Conservation (phyloP, 345 rosid species). For the Eucalyptus sp. region DNA sequence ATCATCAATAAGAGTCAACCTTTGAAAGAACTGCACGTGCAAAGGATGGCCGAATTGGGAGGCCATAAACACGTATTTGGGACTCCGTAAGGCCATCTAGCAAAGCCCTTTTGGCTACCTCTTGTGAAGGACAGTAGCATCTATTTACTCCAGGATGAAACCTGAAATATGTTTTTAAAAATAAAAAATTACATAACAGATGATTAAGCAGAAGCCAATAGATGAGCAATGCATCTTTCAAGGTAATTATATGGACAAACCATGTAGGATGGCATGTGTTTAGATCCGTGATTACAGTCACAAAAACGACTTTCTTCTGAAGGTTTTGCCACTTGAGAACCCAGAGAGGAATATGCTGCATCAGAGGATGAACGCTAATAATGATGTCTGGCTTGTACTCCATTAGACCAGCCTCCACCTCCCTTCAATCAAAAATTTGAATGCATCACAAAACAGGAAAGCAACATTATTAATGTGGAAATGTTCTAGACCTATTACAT, state of each 20-base stretch:
- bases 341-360: constrained; percentile 95
- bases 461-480: background rate
- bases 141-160: constrained; percentile 90
- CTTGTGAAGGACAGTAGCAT: constrained; percentile 91
- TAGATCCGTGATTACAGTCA: constrained; percentile 88
- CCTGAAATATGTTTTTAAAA: constrained; percentile 27
- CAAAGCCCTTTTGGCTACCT: constrained; percentile 80
- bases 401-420: constrained; percentile 95
- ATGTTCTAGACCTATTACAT: background rate
- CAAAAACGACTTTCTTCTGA: constrained; percentile 86
- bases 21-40: constrained; percentile 74
- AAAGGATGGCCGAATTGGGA: constrained; percentile 94
- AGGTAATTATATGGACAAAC: constrained; percentile 16
- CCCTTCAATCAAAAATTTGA: constrained; percentile 24
- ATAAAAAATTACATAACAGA: background rate
- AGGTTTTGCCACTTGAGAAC: constrained; percentile 97
- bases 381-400: constrained; percentile 92
- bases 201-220: background rate
- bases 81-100: constrained; percentile 67
- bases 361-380: constrained; percentile 95
- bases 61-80: constrained; percentile 71
- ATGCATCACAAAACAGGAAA: background rate
- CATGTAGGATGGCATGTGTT: constrained; percentile 92
- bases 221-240: background rate
- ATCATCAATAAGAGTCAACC: constrained; percentile 14